Evolutionary conservation across 169 alveolate species (phyloP), one percentile per base, ranked within the genome.

Genomic region (Plasmodium coatneyi): DNA sequence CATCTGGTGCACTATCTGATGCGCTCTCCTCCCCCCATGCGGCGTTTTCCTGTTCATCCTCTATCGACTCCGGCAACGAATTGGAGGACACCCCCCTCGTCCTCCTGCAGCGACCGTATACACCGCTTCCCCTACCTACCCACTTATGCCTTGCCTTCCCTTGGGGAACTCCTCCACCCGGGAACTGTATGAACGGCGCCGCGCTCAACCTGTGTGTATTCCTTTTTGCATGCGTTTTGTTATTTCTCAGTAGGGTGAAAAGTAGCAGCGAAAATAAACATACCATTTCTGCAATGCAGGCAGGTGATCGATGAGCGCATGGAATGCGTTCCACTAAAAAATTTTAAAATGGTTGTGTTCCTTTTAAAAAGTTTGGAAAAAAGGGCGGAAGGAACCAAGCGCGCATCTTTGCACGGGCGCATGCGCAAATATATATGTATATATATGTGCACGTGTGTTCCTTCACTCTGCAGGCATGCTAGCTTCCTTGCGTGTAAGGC

Each of bases 211-310:
- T 72, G 56, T 84, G 76, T 84, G 79, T 3, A 34, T 34, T 84
- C 66, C 60, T 72, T 74, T 84, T 84, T 49, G 93, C 52, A 49
- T 84, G 80, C 25, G 66, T 84, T 43, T 49, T 74, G 60, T 74
- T 84, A 84, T 74, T 74, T 84, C 79, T 84, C 79, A 84, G 30
- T 28, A 72, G 80, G 84, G 79, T 84, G 25, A 84, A 84, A 84
- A 84, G 56, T 60, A 74, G 43, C 19, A 74, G 79, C 56, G 79
- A 74, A 46, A 84, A 49, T 25, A 84, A 84, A 71, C 78, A 83
- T 84, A 39, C 79, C 93, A 84, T 84, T 84, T 84, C 93, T 74
- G 79, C 54, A 56, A 36, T 60, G 36, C 36, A 19, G 7, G 28
- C 39, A 41, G 14, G 22, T 16, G 36, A 34, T 14, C 10, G 36